phyloP scores from a whole-genome alignment of 2,329 filamentous ascomycete genomes.

The Amauroascus verrucosus region DNA sequence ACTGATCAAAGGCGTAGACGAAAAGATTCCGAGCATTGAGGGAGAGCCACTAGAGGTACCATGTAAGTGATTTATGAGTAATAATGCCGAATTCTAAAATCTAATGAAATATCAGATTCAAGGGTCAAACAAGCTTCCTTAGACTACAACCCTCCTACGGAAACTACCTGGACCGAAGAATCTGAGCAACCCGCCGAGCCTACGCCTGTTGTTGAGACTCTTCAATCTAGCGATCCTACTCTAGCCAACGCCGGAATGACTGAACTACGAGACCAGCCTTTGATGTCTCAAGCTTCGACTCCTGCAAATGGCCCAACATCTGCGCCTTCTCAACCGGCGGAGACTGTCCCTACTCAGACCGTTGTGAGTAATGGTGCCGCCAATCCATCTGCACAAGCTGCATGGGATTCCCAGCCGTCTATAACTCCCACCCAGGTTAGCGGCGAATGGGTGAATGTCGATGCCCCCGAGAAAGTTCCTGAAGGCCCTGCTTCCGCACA shows the following conservation, averaged over 20 bases:
- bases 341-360: conserved; percentile 29
- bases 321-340: conserved; percentile 17
- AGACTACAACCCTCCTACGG: conserved; percentile 27
- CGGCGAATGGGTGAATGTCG: conserved; percentile 66
- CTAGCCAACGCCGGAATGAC: conserved; percentile 50
- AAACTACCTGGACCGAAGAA: conserved; percentile 41
- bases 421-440: conserved; percentile 40
- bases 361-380: conserved; percentile 33
- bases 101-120: conserved; percentile 33
- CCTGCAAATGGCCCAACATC: conserved; percentile 35
- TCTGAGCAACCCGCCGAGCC: conserved; percentile 30
- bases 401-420: conserved; percentile 46
- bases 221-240: conserved; percentile 46
- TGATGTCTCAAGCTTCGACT: conserved; percentile 47
- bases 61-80: conserved; percentile 39
- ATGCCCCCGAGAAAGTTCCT: conserved; percentile 46
- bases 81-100: background rate
- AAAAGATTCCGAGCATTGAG: conserved; percentile 49
- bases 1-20: conserved; percentile 50
- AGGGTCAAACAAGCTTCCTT: conserved; percentile 43
- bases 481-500: conserved; percentile 4
- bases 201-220: conserved; percentile 28
- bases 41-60: conserved; percentile 44
- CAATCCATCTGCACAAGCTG: conserved; percentile 41
- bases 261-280: conserved; percentile 43